A percentile compares a stretch with the other conserved stretches of the same genome.
Evolutionary conservation across 1,139 yeast species (phyloP).

Genomic region (Kazachstania sp.): DNA sequence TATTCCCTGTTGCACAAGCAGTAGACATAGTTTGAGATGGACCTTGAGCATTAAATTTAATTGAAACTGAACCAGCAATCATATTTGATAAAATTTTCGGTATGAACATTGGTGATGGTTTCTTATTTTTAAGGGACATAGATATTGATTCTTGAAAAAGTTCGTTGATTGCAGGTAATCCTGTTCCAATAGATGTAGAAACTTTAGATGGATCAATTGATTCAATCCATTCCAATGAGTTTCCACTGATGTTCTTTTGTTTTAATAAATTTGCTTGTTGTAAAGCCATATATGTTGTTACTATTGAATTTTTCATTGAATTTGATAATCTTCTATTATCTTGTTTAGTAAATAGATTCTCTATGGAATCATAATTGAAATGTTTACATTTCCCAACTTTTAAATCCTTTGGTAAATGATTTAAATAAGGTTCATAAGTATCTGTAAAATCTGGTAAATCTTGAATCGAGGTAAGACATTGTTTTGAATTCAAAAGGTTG

Average conservation of each 20-base stretch:
- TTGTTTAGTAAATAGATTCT: slow-evolving; percentile 22
- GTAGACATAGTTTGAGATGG: slow-evolving; percentile 86
- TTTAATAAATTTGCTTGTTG: slow-evolving; percentile 42
- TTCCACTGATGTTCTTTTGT: neutral
- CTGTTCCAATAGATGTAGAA: slow-evolving; percentile 56
- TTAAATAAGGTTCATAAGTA: slow-evolving; percentile 35
- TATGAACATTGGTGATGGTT: slow-evolving; percentile 76
- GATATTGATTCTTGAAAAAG: slow-evolving; percentile 50
- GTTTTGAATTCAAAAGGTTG: slow-evolving; percentile 40
- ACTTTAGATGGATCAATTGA: slow-evolving; percentile 3
- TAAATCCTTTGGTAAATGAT: slow-evolving; percentile 49
- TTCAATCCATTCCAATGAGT: neutral
- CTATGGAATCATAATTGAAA: slow-evolving; percentile 24
- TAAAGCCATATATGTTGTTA: slow-evolving; percentile 72
- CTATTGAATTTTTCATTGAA: slow-evolving; percentile 72
- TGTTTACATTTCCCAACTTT: slow-evolving; percentile 35
- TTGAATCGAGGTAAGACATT: slow-evolving; percentile 45
- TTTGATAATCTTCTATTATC: slow-evolving; percentile 51
- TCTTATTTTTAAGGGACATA: slow-evolving; percentile 53
- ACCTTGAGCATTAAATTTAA: slow-evolving; percentile 65
- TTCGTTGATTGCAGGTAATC: slow-evolving; percentile 85
- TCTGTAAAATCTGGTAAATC: slow-evolving; percentile 41
- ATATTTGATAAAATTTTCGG: slow-evolving; percentile 80
- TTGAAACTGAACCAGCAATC: slow-evolving; percentile 92
- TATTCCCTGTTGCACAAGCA: slow-evolving; percentile 96